phyloP scores from a whole-genome alignment of 495 filamentous ascomycete genomes.

The Sphaerosporella brunnea region DNA sequence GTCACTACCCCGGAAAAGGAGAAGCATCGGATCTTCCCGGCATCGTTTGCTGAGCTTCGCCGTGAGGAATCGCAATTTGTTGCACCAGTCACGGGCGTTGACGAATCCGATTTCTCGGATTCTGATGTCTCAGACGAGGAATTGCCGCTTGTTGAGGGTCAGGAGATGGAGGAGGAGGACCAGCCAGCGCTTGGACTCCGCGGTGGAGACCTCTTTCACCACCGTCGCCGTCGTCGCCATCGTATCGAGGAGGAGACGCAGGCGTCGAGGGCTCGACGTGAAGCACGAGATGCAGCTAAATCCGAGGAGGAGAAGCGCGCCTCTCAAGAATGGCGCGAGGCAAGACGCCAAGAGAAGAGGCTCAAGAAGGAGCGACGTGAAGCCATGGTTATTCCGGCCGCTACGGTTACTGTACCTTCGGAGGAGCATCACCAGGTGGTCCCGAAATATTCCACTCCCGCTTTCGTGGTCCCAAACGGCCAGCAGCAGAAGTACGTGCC shows the following conservation, averaged over 20 bases:
- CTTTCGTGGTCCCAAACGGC: too few relatives aligned
- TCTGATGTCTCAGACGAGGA: neutral
- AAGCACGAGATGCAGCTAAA: too few relatives aligned
- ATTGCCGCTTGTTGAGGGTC: neutral
- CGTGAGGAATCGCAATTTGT: slow-evolving; percentile 1
- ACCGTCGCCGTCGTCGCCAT: neutral
- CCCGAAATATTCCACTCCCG: too few relatives aligned
- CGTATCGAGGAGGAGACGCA: neutral
- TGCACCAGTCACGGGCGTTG: too few relatives aligned
- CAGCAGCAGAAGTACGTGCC: too few relatives aligned
- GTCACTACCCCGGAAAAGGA: too few relatives aligned
- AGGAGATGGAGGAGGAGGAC: neutral
- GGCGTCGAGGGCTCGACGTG: neutral
- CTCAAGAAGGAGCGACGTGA: neutral
- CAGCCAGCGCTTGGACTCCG: neutral
- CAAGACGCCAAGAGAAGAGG: neutral
- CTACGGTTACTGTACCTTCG: too few relatives aligned
- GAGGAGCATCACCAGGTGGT: too few relatives aligned
- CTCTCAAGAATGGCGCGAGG: neutral
- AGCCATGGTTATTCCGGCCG: too few relatives aligned
- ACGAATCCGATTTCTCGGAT: neutral
- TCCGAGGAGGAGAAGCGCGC: neutral
- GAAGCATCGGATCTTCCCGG: too few relatives aligned
- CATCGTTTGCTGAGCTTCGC: too few relatives aligned
- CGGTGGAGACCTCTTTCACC: neutral